A percentile compares a stretch with the other conserved stretches of the same genome.
Evolutionary conservation across 2,329 filamentous ascomycete genomes (phyloP).

Genomic region (Davidsoniella virescens): DNA sequence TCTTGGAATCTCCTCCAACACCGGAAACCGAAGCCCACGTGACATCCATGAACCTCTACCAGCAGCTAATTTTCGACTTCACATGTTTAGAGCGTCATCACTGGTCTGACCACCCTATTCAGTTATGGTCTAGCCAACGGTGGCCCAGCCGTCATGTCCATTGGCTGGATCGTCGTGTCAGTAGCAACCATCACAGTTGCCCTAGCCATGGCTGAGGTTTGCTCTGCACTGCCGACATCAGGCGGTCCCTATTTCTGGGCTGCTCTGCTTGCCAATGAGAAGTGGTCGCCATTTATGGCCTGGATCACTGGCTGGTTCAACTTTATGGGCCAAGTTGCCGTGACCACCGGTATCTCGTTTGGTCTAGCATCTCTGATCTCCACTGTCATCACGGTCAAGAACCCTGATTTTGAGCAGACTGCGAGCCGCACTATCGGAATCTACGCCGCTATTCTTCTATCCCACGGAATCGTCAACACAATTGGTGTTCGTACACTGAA

Average conservation of each 20-base stretch:
- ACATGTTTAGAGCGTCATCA: constrained; percentile 34
- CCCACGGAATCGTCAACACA: constrained; percentile 38
- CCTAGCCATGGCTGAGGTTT: constrained; percentile 41
- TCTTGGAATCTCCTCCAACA: constrained; percentile 1
- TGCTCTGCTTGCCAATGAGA: constrained; percentile 34
- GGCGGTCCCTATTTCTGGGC: constrained; percentile 47
- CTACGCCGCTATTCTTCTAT: constrained; percentile 38
- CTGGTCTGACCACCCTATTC: constrained; percentile 42
- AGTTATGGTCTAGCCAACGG: constrained; percentile 38
- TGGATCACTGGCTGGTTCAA: constrained; percentile 27
- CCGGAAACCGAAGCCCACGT: not conserved
- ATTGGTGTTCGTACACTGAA: constrained; percentile 39
- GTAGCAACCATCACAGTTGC: constrained; percentile 30
- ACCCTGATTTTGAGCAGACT: constrained; percentile 18
- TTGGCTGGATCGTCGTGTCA: constrained; percentile 36
- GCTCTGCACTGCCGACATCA: constrained; percentile 40
- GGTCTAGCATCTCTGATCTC: constrained; percentile 24
- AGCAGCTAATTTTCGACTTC: not conserved
- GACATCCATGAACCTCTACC: not conserved
- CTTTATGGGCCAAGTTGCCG: constrained; percentile 26
- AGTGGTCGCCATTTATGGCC: constrained; percentile 13
- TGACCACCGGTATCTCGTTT: constrained; percentile 27
- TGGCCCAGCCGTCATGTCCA: constrained; percentile 38
- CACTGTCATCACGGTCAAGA: constrained; percentile 23
- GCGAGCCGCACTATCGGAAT: constrained; percentile 35